A percentile compares a stretch with the other conserved stretches of the same genome.
Conservation (phyloP, 169 alveolate genomes). For the Babesia bigemina region DNA sequence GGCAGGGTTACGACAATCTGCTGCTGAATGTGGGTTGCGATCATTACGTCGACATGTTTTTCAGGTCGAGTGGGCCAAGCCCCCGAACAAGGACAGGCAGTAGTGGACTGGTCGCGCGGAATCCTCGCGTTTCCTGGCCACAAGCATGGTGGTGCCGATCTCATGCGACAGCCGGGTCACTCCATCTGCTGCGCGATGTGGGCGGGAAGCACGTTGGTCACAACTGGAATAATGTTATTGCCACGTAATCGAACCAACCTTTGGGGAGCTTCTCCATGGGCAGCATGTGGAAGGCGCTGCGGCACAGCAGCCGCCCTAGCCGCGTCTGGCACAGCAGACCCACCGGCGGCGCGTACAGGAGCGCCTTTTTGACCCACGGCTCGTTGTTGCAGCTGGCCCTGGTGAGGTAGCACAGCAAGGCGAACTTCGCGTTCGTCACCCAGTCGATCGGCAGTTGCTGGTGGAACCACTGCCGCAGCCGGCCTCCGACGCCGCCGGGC, state of each 20-base stretch:
- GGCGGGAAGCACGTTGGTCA: constrained; percentile 41
- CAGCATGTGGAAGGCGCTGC: constrained; percentile 50
- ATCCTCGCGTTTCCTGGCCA: too few relatives aligned
- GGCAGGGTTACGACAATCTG: constrained; percentile 88
- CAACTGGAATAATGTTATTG: constrained; percentile 18
- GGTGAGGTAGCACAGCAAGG: constrained; percentile 40
- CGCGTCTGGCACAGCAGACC: constrained; percentile 23
- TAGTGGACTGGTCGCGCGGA: neutral
- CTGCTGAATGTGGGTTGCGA: constrained; percentile 80
- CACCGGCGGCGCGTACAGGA: constrained; percentile 34
- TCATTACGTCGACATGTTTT: neutral
- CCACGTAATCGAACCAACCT: constrained; percentile 14
- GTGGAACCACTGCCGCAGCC: constrained; percentile 3
- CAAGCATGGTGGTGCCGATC: too few relatives aligned
- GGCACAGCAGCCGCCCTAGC: constrained; percentile 24
- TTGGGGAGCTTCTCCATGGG: constrained; percentile 39
- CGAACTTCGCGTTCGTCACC: constrained; percentile 13
- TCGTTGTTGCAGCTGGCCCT: constrained; percentile 32
- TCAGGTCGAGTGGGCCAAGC: constrained; percentile 87
- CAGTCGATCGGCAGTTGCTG: constrained; percentile 51
- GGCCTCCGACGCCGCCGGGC: neutral
- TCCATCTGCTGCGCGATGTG: constrained; percentile 42
- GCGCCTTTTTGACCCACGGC: constrained; percentile 7
- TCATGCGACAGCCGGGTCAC: neutral
- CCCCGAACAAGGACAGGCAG: constrained; percentile 75